These are phyloP conservation scores for Chaetoceros tenuissimus DNA, from an alignment of 108 stramenopile species.

Conservation along the genomic window DNA sequence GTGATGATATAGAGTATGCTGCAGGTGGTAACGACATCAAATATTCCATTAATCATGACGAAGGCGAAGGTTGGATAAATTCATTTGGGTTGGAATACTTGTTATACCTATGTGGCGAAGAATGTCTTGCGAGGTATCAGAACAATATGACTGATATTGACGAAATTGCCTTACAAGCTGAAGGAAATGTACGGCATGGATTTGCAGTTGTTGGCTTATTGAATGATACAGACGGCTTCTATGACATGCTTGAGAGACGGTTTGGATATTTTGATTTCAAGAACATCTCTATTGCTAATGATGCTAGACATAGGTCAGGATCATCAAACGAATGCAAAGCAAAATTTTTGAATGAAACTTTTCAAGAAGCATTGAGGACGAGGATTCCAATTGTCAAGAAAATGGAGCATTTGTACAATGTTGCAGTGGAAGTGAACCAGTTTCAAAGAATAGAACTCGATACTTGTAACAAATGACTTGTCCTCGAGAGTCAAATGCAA, in stretches of 20 bases:
- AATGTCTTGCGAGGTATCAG: constrained; percentile 21
- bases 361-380: no score
- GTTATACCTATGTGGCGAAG: constrained; percentile 25
- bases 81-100: constrained; percentile 10
- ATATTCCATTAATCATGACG: no score
- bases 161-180: constrained; percentile 22
- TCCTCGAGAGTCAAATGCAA: no score
- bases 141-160: constrained; percentile 6
- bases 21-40: no score
- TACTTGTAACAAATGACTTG: constrained; percentile 15
- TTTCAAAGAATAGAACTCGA: constrained; percentile 26
- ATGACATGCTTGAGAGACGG: constrained; percentile 27
- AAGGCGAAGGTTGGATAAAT: constrained; percentile 10
- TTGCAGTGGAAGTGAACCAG: constrained; percentile 29
- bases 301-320: no score
- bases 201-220: constrained; percentile 39
- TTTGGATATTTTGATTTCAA: constrained; percentile 12
- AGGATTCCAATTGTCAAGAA: no score
- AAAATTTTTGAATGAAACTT: no score
- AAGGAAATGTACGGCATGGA: constrained; percentile 24
- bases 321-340: no score
- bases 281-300: no score
- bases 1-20: constrained; percentile 8
- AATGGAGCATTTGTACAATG: constrained; percentile 19
- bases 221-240: constrained; percentile 32